Evolutionary conservation across 306 rosid species (phyloP).

Genomic region (Vicia sativa): DNA sequence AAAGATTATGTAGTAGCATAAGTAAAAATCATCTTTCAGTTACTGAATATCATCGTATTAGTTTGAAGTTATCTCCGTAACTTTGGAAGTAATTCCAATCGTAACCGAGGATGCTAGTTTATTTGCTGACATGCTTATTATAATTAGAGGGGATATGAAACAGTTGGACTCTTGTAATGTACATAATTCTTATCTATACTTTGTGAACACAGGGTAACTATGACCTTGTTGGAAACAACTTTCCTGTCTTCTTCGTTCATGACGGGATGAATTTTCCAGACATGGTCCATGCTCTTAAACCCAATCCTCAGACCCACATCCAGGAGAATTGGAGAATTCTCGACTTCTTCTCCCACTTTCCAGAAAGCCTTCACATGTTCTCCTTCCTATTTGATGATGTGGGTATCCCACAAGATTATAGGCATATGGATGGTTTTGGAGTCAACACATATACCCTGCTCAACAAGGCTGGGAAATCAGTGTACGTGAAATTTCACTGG

Average conservation of each 20-base stretch:
- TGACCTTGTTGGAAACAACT: constrained; percentile 91
- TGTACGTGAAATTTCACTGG: constrained; percentile 92
- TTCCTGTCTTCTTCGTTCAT: constrained; percentile 81
- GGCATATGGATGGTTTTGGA: constrained; percentile 97
- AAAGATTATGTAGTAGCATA: constrained; percentile 1
- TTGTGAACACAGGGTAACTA: constrained; percentile 78
- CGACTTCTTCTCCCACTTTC: constrained; percentile 92
- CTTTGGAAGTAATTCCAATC: neutral
- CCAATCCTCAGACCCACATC: constrained; percentile 91
- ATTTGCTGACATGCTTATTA: neutral
- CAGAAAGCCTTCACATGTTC: constrained; percentile 92
- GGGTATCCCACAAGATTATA: constrained; percentile 87
- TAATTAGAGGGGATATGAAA: constrained; percentile 1
- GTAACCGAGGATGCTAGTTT: constrained; percentile 4
- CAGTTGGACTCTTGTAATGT: constrained; percentile 27
- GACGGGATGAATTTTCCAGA: constrained; percentile 96
- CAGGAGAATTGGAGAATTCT: constrained; percentile 92
- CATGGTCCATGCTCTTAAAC: constrained; percentile 90
- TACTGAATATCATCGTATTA: neutral
- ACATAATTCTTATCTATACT: constrained; percentile 57
- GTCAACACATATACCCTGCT: constrained; percentile 82
- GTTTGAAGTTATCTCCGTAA: neutral
- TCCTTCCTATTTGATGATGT: constrained; percentile 80
- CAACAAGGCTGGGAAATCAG: constrained; percentile 77
- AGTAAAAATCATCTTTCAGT: constrained; percentile 8